These are phyloP conservation scores for Trametes elegans DNA, from an alignment of 768 basidiomycete species.

Conservation along the genomic window DNA sequence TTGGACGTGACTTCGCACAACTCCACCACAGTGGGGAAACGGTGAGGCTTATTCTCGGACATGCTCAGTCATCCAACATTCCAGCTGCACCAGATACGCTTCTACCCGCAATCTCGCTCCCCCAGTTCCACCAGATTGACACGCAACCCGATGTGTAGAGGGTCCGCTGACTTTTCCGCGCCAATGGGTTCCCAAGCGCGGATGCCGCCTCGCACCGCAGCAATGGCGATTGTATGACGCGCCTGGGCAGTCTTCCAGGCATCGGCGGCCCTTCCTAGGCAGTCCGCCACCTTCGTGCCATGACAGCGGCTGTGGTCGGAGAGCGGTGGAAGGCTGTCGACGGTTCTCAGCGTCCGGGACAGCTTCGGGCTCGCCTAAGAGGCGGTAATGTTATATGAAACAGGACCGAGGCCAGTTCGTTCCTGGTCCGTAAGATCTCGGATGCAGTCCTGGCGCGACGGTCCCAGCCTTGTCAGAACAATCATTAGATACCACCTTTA, in stretches of 20 bases:
- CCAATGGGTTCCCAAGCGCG: neutral
- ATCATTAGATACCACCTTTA: neutral
- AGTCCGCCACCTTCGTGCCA: neutral
- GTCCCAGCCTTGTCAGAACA: neutral
- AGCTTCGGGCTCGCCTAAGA: constrained; percentile 6
- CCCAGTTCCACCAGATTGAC: constrained; percentile 7
- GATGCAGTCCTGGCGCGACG: neutral
- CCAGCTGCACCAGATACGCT: neutral
- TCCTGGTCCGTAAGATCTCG: constrained; percentile 3
- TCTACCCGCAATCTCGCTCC: neutral
- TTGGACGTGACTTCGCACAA: constrained; percentile 2
- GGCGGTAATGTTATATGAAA: constrained; percentile 8
- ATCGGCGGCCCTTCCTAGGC: constrained; percentile 11
- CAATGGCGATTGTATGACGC: neutral
- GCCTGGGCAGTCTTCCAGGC: constrained; percentile 1
- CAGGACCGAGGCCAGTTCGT: constrained; percentile 4
- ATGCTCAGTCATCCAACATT: constrained; percentile 11
- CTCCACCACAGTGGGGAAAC: constrained; percentile 8
- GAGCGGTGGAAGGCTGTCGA: neutral
- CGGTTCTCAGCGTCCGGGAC: neutral
- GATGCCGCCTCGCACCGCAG: constrained; percentile 3
- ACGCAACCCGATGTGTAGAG: constrained; percentile 13
- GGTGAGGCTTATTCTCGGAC: constrained; percentile 18
- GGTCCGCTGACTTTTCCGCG: constrained; percentile 7
- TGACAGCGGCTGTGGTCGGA: neutral